Percentiles rank a stretch among this genome's conserved stretches.
phyloP scores from a whole-genome alignment of 495 filamentous ascomycete genomes.

The Parmelia sp. region DNA sequence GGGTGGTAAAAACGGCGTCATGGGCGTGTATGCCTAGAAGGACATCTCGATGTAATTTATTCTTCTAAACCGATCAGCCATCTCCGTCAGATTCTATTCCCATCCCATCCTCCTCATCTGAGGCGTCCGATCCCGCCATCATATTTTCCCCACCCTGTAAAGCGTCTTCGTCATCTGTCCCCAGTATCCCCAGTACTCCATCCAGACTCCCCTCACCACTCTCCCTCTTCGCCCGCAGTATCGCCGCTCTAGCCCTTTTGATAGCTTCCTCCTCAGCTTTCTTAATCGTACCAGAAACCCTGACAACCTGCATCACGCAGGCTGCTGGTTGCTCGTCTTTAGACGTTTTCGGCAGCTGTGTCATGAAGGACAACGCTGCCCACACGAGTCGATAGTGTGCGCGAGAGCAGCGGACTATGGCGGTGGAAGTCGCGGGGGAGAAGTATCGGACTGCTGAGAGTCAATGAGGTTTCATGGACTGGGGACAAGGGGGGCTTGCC shows the following conservation, averaged over 20 bases:
- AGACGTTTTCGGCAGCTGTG: constrained; percentile 51
- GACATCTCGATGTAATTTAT: background rate
- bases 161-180: constrained; percentile 34
- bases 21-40: background rate
- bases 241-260: constrained; percentile 61
- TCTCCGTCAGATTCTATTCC: constrained; percentile 23
- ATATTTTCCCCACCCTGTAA: constrained; percentile 37
- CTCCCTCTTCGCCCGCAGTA: constrained; percentile 52
- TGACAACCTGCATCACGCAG: constrained; percentile 78
- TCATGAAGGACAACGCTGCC: constrained; percentile 80
- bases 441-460: constrained; percentile 73
- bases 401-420: constrained; percentile 75
- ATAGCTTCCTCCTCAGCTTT: constrained; percentile 89
- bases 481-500: constrained; percentile 46
- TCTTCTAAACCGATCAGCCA: constrained; percentile 1
- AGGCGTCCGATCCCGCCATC: constrained; percentile 26
- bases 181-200: constrained; percentile 30
- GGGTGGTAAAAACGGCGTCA: background rate
- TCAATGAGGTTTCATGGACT: constrained; percentile 19
- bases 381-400: constrained; percentile 79
- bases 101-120: constrained; percentile 38
- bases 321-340: constrained; percentile 35
- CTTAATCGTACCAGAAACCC: constrained; percentile 87
- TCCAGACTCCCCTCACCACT: constrained; percentile 29
- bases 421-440: constrained; percentile 85